Evolutionary conservation across 2,329 filamentous ascomycete genomes (phyloP).

Genomic region (Penicillium sp.): DNA sequence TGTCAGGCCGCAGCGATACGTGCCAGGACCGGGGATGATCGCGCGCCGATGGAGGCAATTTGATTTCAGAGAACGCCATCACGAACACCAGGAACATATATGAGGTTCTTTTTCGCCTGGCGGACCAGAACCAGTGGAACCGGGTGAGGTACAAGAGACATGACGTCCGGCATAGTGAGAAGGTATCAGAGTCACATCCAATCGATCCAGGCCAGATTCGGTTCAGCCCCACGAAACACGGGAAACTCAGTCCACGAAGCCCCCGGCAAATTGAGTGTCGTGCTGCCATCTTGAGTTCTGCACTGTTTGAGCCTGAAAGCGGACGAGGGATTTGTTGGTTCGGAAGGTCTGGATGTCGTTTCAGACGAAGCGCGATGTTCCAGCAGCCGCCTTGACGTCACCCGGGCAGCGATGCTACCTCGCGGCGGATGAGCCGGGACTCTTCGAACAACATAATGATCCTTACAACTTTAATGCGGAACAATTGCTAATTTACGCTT

Average conservation of each 20-base stretch:
- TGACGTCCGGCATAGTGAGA: neutral
- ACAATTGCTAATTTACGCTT: neutral
- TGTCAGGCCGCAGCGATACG: neutral
- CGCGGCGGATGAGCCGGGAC: conserved; percentile 1
- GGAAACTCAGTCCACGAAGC: neutral
- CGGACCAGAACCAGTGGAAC: neutral
- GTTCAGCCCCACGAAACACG: neutral
- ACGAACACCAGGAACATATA: conserved; percentile 2
- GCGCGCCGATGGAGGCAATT: neutral
- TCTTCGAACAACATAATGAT: neutral
- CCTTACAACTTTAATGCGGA: neutral
- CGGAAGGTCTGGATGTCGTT: conserved; percentile 15
- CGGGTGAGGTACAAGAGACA: neutral
- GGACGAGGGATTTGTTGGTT: conserved; percentile 4
- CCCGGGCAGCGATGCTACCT: conserved; percentile 3
- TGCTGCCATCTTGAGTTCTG: neutral
- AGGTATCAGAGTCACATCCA: conserved; percentile 6
- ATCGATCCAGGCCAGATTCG: neutral
- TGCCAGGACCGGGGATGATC: neutral
- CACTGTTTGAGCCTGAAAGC: conserved; percentile 11
- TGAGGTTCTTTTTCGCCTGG: no score
- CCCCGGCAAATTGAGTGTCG: neutral
- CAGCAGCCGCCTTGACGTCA: conserved; percentile 28
- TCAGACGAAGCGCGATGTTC: conserved; percentile 17
- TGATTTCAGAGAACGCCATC: neutral